Evolutionary conservation across 352 stramenopile species (phyloP).

Genomic region (Phytophthora pisi): DNA sequence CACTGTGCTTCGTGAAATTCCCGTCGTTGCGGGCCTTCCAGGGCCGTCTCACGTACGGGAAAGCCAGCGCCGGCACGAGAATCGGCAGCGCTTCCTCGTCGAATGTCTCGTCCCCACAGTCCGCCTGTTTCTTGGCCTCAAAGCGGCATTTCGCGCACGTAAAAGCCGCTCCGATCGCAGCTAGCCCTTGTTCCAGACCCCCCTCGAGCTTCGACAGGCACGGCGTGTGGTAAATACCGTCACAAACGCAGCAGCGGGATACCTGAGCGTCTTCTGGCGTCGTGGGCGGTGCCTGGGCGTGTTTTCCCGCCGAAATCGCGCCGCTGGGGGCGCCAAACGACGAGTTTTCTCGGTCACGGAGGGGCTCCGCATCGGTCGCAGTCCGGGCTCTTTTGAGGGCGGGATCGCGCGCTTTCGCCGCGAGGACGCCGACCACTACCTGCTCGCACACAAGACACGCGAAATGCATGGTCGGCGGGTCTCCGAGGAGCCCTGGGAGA

Average conservation of each 20-base stretch:
- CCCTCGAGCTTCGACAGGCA: slow-evolving; percentile 32
- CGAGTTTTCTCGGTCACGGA: neutral
- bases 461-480: slow-evolving; percentile 34
- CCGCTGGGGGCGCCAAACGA: slow-evolving; percentile 5
- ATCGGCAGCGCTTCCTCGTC: slow-evolving; percentile 18
- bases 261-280: slow-evolving; percentile 10
- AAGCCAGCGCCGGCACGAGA: slow-evolving; percentile 34
- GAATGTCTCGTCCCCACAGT: neutral
- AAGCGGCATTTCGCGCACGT: slow-evolving; percentile 33
- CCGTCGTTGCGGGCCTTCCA: slow-evolving; percentile 4
- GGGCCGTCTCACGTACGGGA: slow-evolving; percentile 29
- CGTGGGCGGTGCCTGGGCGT: neutral
- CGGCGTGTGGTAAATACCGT: slow-evolving; percentile 49
- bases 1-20: slow-evolving; percentile 3
- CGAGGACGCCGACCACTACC: slow-evolving; percentile 11
- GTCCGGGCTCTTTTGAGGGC: slow-evolving; percentile 21
- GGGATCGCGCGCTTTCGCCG: slow-evolving; percentile 10
- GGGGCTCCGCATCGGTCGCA: neutral
- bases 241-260: slow-evolving; percentile 40
- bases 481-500: neutral
- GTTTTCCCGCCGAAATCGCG: slow-evolving; percentile 1
- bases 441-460: slow-evolving; percentile 54
- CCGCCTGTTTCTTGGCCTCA: neutral
- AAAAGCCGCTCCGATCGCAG: slow-evolving; percentile 6
- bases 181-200: neutral